Evolutionary conservation across 2,329 filamentous ascomycete genomes (phyloP).

Genomic region (Hypoxylon sp.): DNA sequence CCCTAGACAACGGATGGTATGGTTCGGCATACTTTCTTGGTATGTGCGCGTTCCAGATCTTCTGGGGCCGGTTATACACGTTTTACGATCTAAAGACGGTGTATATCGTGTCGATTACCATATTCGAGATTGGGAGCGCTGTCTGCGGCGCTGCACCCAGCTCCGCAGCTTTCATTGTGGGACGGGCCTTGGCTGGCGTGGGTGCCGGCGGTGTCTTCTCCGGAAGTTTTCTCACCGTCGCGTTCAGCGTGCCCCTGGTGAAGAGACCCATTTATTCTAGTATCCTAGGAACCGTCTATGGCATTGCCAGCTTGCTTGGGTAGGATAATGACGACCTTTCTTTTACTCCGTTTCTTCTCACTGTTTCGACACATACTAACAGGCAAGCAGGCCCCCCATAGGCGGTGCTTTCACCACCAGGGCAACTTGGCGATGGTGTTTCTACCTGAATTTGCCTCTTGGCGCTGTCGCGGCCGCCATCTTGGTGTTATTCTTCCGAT

Average conservation of each 20-base stretch:
- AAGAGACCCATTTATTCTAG: not conserved
- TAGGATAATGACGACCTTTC: too few relatives aligned
- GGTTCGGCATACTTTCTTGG: too few relatives aligned
- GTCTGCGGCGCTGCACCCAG: slow-evolving; percentile 47
- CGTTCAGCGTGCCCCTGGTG: not conserved
- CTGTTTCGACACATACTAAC: too few relatives aligned
- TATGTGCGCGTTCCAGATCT: too few relatives aligned
- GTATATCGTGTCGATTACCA: too few relatives aligned
- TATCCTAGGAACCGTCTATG: too few relatives aligned
- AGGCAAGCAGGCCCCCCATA: slow-evolving; percentile 46
- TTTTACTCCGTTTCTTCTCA: too few relatives aligned
- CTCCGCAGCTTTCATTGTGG: slow-evolving; percentile 47
- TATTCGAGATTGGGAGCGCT: not conserved
- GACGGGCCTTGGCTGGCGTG: slow-evolving; percentile 40
- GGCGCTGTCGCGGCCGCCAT: slow-evolving; percentile 49
- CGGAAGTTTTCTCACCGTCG: not conserved
- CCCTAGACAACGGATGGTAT: too few relatives aligned
- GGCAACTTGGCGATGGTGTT: slow-evolving; percentile 27
- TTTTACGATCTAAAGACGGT: too few relatives aligned
- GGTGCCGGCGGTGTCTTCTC: slow-evolving; percentile 6
- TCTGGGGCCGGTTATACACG: too few relatives aligned
- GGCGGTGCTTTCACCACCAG: slow-evolving; percentile 44
- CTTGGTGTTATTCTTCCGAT: not conserved
- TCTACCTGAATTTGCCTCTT: slow-evolving; percentile 32
- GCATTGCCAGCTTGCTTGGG: too few relatives aligned